phyloP scores from a whole-genome alignment of 1,139 yeast genomes.

The Protomyces inouyei region DNA sequence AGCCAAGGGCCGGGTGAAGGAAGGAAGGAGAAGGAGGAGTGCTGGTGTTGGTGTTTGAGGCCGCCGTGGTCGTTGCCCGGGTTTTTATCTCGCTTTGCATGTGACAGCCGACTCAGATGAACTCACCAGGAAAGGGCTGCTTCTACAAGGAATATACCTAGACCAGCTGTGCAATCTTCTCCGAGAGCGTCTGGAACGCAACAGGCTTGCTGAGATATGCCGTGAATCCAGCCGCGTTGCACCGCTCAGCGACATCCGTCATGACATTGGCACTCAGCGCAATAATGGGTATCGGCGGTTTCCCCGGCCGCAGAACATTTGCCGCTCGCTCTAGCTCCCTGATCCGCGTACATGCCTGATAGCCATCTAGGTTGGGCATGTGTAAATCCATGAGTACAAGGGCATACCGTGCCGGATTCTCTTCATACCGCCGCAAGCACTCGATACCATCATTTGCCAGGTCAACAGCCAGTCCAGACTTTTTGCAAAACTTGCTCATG shows the following conservation, averaged over 20 bases:
- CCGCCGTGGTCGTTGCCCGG: too few species aligned
- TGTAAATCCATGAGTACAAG: constrained; percentile 39
- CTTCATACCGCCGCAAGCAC: constrained; percentile 55
- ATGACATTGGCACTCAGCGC: constrained; percentile 96
- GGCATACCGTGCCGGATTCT: constrained; percentile 48
- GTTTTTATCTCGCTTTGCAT: too few species aligned
- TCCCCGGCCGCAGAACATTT: neutral
- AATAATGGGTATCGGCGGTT: constrained; percentile 47
- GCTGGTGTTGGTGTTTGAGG: too few species aligned
- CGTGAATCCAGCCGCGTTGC: constrained; percentile 80
- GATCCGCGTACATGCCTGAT: constrained; percentile 27
- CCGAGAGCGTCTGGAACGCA: constrained; percentile 21
- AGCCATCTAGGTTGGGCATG: constrained; percentile 29
- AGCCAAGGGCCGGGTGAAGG: too few species aligned
- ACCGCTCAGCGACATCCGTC: constrained; percentile 78
- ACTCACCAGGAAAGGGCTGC: too few species aligned
- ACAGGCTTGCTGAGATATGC: constrained; percentile 82
- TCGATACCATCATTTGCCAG: constrained; percentile 84
- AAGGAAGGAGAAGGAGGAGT: too few species aligned
- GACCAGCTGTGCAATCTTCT: constrained; percentile 4
- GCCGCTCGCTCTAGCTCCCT: constrained; percentile 52
- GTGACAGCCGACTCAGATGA: too few species aligned
- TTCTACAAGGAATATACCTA: neutral
- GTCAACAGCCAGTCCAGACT: constrained; percentile 66
- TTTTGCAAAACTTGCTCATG: constrained; percentile 75